Evolutionary conservation across 805 yeast genomes (phyloP), one percentile per base, ranked within the genome.

Genomic region (Zygoascus ofunaensis): DNA sequence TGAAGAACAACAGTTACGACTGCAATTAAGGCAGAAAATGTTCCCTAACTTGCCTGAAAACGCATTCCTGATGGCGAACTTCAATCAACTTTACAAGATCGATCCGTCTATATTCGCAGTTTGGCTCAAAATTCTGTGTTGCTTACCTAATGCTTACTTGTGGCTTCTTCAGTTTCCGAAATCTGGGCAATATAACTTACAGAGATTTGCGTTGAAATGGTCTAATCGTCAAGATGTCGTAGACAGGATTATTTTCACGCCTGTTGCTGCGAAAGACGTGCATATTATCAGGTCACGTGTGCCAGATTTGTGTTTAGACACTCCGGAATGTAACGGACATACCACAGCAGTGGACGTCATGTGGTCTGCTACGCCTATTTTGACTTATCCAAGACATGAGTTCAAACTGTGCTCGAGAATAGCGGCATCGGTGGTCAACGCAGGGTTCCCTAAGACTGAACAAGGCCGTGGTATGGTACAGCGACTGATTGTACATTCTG

Each of bases 291-390:
- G 65, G 24, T 55, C 60, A n/a, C 44, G 64, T 5, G 56, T 54
- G 3, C 56, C 61, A 14, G 65, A 61, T 41, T 14, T 61, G 22
- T 54, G 60, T 28, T 46, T 61, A 3, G 65, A 61, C 37, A 60
- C 65, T 4, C 64, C 64, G 4, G 65, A 61, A 37, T 61, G 65
- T 43, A 61, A 59, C 43, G 65, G 62, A 28, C 65, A 61, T 39
- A 61, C 65, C 15, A 61, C 65, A 2, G 62, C 65, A 17, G 57
- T 62, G 1, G 65, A 61, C 41, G 61, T 61, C 18, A 34, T 55
- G 17, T 61, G 65, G 65, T 43, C 57, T 3, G 60, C 62, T 10
- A 56, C 64, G 2, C 65, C 65, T 1, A 49, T 61, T 5, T 38
- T 61, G 19, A 59, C 64, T 3, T 56, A 43, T 30, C 61, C 65